A percentile compares a stretch with the other conserved stretches of the same genome.
phyloP scores from a whole-genome alignment of 2,329 filamentous ascomycete species.

The Epichloe aotearoae region DNA sequence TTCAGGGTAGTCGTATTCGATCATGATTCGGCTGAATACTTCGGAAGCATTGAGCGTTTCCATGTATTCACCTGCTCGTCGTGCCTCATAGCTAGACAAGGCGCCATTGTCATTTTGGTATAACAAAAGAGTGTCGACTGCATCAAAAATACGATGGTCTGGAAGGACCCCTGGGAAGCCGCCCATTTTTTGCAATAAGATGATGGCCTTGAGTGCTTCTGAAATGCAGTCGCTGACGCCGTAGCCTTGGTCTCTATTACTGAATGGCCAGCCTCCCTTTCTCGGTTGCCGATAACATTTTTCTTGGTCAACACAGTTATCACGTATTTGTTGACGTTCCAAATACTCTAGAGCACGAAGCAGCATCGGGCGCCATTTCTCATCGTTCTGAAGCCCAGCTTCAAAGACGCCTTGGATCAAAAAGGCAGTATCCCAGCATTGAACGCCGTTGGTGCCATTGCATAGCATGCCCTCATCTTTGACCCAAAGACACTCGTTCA shows the following conservation, averaged over 20 bases:
- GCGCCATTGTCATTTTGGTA: conserved; percentile 83
- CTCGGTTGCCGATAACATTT: conserved; percentile 79
- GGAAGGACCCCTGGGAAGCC: conserved; percentile 63
- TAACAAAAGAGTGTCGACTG: conserved; percentile 77
- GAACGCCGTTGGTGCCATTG: conserved; percentile 96
- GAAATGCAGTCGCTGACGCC: conserved; percentile 91
- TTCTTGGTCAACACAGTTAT: conserved; percentile 64
- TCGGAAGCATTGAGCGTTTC: conserved; percentile 91
- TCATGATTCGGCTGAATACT: conserved; percentile 94
- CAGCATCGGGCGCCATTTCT: conserved; percentile 73
- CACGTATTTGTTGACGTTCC: conserved; percentile 80
- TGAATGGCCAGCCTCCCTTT: conserved; percentile 94
- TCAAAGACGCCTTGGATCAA: conserved; percentile 71
- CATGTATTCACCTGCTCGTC: conserved; percentile 61
- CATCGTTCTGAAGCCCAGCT: conserved; percentile 62
- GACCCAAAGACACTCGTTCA: conserved; percentile 84
- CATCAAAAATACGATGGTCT: conserved; percentile 68
- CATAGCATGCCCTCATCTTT: conserved; percentile 85
- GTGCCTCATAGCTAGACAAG: conserved; percentile 80
- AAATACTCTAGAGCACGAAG: conserved; percentile 71
- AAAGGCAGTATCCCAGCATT: conserved; percentile 93
- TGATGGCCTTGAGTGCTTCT: conserved; percentile 75
- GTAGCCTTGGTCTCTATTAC: conserved; percentile 84
- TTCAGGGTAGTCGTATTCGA: conserved; percentile 96
- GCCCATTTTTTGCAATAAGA: conserved; percentile 68